Percentiles rank a stretch among this genome's conserved stretches.
These are phyloP conservation scores for Teratosphaeria pseudoeucalypti DNA, from an alignment of 2,329 filamentous ascomycete species.

Conservation along the genomic window DNA sequence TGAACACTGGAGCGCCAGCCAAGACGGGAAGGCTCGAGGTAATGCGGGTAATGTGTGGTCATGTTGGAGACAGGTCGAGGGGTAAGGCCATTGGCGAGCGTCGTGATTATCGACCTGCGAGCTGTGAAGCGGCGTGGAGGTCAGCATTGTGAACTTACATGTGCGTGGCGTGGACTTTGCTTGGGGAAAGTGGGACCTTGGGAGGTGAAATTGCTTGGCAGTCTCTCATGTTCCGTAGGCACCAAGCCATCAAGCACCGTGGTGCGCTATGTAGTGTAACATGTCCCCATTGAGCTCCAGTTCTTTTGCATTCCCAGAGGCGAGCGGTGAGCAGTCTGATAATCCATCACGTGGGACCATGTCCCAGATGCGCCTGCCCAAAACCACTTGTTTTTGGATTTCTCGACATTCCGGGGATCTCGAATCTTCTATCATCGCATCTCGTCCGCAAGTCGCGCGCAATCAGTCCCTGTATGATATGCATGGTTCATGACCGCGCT, in stretches of 20 bases:
- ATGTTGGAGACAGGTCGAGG: neutral
- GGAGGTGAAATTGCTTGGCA: neutral
- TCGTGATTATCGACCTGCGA: neutral
- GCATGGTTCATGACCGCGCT: neutral
- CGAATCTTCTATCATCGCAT: neutral
- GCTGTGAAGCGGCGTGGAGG: neutral
- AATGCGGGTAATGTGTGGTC: neutral
- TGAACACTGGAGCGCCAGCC: neutral
- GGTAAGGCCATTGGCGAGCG: neutral
- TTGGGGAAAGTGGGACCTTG: neutral
- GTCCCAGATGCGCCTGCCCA: neutral
- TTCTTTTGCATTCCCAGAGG: neutral
- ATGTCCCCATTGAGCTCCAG: neutral
- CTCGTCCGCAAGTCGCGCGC: slow-evolving; percentile 1
- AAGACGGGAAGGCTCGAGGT: neutral
- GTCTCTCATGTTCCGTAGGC: neutral
- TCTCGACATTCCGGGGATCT: slow-evolving; percentile 2
- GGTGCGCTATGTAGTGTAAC: neutral
- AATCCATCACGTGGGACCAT: neutral
- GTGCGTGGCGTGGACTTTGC: neutral
- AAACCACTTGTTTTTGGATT: neutral
- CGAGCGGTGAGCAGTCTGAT: neutral
- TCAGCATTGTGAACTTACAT: neutral
- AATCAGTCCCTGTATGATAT: neutral
- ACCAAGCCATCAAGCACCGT: neutral